Conservation (phyloP, 1,139 yeast species). For the Candida tunisiensis region DNA sequence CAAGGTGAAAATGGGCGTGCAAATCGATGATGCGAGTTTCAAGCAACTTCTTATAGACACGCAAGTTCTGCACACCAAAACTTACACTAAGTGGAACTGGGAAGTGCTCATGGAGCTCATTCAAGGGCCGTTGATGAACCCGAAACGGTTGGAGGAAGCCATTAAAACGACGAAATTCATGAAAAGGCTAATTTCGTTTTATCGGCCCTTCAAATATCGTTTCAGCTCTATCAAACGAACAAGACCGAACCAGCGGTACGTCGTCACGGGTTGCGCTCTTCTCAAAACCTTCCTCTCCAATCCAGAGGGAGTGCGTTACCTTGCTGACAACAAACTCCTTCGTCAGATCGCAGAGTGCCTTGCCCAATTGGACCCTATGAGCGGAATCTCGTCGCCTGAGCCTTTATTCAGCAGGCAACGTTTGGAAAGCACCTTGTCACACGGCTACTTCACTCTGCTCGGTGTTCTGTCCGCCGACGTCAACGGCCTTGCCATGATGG, state of each 20-base stretch:
- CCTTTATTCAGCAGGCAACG: constrained; percentile 52
- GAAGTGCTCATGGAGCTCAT: constrained; percentile 44
- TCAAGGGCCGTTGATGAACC: constrained; percentile 64
- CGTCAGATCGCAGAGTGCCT: constrained; percentile 80
- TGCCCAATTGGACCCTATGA: constrained; percentile 70
- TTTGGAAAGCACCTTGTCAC: constrained; percentile 45
- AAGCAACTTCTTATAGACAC: constrained; percentile 52
- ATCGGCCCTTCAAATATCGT: constrained; percentile 77
- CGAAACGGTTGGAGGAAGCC: constrained; percentile 61
- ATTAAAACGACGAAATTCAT: constrained; percentile 70
- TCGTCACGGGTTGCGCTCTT: constrained; percentile 58
- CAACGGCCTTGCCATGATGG: constrained; percentile 51
- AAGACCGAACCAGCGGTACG: constrained; percentile 32
- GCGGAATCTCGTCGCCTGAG: constrained; percentile 57
- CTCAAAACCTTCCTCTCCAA: constrained; percentile 49
- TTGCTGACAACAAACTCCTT: constrained; percentile 57
- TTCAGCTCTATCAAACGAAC: constrained; percentile 47
- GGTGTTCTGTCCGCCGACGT: constrained; percentile 49
- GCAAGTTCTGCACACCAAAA: constrained; percentile 60
- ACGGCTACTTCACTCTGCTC: constrained; percentile 63
- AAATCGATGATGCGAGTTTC: constrained; percentile 56
- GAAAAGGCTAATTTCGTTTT: constrained; percentile 71
- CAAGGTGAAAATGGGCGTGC: constrained; percentile 29
- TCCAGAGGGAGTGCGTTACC: constrained; percentile 47
- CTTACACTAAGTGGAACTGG: constrained; percentile 85